Evolutionary conservation across 306 rosid species (phyloP).

Genomic region (Pterocarpus macrocarpus): DNA sequence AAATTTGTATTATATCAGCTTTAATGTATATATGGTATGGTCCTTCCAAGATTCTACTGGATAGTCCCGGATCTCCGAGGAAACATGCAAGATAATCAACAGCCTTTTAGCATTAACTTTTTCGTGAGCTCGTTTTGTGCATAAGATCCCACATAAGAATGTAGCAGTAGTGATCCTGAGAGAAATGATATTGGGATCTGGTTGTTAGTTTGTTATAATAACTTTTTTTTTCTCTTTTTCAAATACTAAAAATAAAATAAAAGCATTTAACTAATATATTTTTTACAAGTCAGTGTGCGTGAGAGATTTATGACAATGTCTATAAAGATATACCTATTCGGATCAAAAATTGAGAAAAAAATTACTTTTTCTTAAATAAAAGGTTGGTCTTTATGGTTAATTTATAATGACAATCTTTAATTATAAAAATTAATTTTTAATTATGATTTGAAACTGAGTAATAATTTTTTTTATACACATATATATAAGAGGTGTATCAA

Average conservation of each 20-base stretch:
- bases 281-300: too few species aligned
- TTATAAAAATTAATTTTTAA: too few species aligned
- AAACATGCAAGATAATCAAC: slow-evolving; percentile 17
- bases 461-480: too few species aligned
- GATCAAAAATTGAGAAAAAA: too few species aligned
- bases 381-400: too few species aligned
- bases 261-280: background rate
- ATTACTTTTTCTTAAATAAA: too few species aligned
- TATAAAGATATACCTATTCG: too few species aligned
- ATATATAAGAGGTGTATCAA: too few species aligned
- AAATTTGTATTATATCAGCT: slow-evolving; percentile 22
- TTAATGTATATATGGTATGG: background rate
- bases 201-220: background rate
- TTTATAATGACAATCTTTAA: too few species aligned
- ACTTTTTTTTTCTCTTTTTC: background rate
- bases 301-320: too few species aligned
- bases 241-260: background rate
- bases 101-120: background rate
- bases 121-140: slow-evolving; percentile 1
- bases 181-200: slow-evolving; percentile 20
- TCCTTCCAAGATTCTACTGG: slow-evolving; percentile 23
- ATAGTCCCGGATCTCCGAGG: background rate
- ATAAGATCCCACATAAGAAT: slow-evolving; percentile 1
- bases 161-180: background rate
- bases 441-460: too few species aligned